Conservation (phyloP, 768 basidiomycete species). For the Leucocoprinus leucothites region DNA sequence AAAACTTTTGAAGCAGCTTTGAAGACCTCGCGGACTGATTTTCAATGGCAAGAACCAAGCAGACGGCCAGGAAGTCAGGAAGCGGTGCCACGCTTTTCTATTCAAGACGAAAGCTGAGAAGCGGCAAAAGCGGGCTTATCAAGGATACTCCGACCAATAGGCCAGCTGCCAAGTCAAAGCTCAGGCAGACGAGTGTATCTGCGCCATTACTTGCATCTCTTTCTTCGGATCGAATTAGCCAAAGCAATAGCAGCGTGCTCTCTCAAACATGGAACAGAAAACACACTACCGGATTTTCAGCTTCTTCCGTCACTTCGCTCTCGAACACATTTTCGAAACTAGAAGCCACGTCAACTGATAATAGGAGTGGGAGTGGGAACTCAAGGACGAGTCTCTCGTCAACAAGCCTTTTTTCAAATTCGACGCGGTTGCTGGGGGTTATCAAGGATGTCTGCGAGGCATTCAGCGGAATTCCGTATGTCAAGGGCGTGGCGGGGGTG, state of each 20-base stretch:
- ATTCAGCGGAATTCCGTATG: constrained; percentile 24
- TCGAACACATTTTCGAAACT: neutral
- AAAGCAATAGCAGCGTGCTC: neutral
- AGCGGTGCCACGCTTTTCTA: constrained; percentile 6
- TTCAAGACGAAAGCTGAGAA: neutral
- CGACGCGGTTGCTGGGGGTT: constrained; percentile 13
- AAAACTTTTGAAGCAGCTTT: no score
- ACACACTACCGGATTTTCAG: neutral
- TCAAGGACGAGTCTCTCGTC: neutral
- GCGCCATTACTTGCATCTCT: neutral
- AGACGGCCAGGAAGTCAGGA: neutral
- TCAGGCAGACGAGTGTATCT: neutral
- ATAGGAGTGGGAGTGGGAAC: neutral
- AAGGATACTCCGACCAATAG: neutral
- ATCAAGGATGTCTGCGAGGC: constrained; percentile 17
- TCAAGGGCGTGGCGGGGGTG: constrained; percentile 21
- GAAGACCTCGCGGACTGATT: no score
- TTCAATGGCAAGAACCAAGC: constrained; percentile 5
- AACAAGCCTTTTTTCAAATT: constrained; percentile 9
- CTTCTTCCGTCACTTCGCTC: neutral
- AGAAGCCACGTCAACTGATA: neutral
- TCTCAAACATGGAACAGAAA: neutral
- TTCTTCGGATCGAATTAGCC: neutral
- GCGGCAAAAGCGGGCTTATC: neutral
- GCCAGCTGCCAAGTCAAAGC: neutral